Evolutionary conservation across 2,329 filamentous ascomycete species (phyloP).

Genomic region (Pseudogymnoascus sp.): DNA sequence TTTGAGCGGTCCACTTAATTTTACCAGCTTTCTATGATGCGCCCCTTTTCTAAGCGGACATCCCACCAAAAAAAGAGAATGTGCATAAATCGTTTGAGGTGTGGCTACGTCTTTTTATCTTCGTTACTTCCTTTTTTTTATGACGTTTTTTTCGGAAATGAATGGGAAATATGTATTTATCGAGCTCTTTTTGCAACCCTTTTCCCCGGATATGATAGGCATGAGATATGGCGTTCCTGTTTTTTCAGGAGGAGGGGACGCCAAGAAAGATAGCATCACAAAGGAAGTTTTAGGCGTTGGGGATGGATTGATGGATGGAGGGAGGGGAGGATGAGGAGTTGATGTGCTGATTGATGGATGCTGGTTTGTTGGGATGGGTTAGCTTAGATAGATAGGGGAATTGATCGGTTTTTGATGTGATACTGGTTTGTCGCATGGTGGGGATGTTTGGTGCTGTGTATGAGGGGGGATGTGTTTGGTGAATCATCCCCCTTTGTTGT

Average conservation of each 20-base stretch:
- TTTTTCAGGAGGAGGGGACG: not conserved
- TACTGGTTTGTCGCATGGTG: not conserved
- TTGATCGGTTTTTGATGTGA: not conserved
- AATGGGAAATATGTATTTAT: constrained; percentile 9
- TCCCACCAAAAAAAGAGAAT: not conserved
- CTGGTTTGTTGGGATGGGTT: not conserved
- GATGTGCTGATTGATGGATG: not conserved
- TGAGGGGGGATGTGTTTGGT: no score
- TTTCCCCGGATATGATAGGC: not conserved
- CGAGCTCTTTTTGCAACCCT: not conserved
- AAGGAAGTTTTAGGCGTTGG: constrained; percentile 7
- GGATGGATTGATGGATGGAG: not conserved
- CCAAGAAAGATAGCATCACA: not conserved
- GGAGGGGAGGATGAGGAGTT: not conserved
- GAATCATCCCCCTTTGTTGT: not conserved
- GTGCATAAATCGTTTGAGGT: constrained; percentile 5
- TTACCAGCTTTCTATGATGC: not conserved
- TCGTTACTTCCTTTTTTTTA: not conserved
- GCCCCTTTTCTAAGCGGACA: not conserved
- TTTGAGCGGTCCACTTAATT: not conserved
- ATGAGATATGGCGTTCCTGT: not conserved
- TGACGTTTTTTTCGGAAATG: not conserved
- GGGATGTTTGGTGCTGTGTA: no score
- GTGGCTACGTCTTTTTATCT: constrained; percentile 16
- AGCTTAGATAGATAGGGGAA: constrained; percentile 6